Percentiles rank a stretch among this genome's conserved stretches.
Evolutionary conservation across 495 filamentous ascomycete genomes (phyloP).

Genomic region (Friedmanniomyces simplex): DNA sequence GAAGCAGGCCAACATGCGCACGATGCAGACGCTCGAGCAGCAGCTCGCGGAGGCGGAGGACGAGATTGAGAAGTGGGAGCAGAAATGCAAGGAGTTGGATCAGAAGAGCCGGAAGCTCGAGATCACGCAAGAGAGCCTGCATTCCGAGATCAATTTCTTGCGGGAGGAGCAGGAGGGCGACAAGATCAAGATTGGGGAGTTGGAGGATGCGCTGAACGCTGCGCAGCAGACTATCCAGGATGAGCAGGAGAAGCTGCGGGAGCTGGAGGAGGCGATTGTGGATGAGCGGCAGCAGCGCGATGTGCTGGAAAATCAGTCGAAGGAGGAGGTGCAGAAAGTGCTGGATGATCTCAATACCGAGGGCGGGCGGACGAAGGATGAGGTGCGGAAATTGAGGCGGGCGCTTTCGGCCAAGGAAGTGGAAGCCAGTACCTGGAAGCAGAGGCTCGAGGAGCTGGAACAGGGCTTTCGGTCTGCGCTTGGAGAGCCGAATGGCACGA

Average conservation of each 20-base stretch:
- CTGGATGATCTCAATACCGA: slow-evolving; percentile 80
- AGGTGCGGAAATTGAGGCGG: slow-evolving; percentile 68
- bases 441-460: slow-evolving; percentile 80
- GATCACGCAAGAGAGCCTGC: slow-evolving; percentile 84
- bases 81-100: slow-evolving; percentile 56
- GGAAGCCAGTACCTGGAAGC: slow-evolving; percentile 79
- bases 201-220: slow-evolving; percentile 69
- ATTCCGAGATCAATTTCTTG: slow-evolving; percentile 88
- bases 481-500: slow-evolving; percentile 75
- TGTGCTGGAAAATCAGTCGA: slow-evolving; percentile 71
- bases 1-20: slow-evolving; percentile 34
- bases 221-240: slow-evolving; percentile 61
- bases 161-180: slow-evolving; percentile 95
- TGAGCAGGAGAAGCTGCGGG: slow-evolving; percentile 67
- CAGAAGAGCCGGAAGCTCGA: slow-evolving; percentile 74
- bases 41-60: slow-evolving; percentile 32
- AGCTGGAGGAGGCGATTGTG: slow-evolving; percentile 66
- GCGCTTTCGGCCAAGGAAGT: slow-evolving; percentile 73
- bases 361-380: slow-evolving; percentile 71
- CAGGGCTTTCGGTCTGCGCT: slow-evolving; percentile 74
- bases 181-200: slow-evolving; percentile 93
- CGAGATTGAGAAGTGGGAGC: slow-evolving; percentile 46
- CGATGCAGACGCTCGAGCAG: slow-evolving; percentile 30
- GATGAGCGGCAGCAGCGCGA: slow-evolving; percentile 79
- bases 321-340: slow-evolving; percentile 72